Evolutionary conservation across 257 asterid genomes (phyloP), one percentile per base, ranked within the genome.

Genomic region (Nicotiana knightiana): DNA sequence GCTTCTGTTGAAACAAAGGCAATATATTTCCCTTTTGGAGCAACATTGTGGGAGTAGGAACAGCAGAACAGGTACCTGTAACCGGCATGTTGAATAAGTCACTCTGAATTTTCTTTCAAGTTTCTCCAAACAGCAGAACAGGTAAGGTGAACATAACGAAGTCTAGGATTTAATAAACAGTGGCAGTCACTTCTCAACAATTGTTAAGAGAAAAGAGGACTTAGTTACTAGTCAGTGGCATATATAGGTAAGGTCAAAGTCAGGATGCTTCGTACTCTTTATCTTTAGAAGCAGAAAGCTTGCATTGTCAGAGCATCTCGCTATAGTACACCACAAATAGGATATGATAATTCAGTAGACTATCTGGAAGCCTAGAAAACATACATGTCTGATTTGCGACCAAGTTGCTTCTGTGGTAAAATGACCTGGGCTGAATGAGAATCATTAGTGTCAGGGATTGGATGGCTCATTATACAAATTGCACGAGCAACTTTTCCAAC

Each of bases 391-490:
- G 99, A 94, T 91, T 92, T 91, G 81, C 98, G 97, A 66, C 97
- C 98, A 80, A 96, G 97, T 89, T 96, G 99, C 92, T 96, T 96
- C 88, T 96, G 99, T 35, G 99, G 99, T 85, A 96, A 83, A 86
- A 96, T 96, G 76, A 96, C 98, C 90, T 96, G 99, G 81, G 91
- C 97, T 1, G 99, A 96, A 91, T 96, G 99, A 54, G 98, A 94
- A 57, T 96, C 97, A 6, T 94, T 88, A 46, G 99, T 96, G 86
- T 96, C 90, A 1, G 97, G 99, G 81, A 96, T 96, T 3, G 98
- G 97, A 91, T 96, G 99, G 89, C 99, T 96, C 99, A 94, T 96
- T 79, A 94, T 94, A 81, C 97, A 91, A 65, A 94, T 84, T 21
- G 99, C 99, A 68, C 98, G 97, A 3, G 97, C 96, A 81, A 96